Conservation (phyloP, 495 filamentous ascomycete species). For the Aspergillus campestris region DNA sequence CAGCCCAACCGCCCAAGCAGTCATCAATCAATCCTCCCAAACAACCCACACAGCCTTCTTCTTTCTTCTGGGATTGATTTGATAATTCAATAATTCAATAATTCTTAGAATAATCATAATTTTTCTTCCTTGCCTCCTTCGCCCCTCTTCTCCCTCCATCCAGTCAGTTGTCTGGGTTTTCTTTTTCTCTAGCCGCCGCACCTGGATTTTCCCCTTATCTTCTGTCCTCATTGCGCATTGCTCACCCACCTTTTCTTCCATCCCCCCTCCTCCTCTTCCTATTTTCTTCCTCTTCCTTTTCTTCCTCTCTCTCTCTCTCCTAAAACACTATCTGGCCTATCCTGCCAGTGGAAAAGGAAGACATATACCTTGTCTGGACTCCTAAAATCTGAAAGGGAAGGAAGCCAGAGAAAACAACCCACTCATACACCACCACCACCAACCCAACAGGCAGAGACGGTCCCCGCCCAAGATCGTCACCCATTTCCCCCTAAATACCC, state of each 20-base stretch:
- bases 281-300: slow-evolving; percentile 3
- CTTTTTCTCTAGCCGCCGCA: no score
- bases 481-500: neutral
- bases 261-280: slow-evolving; percentile 8
- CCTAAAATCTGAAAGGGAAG: slow-evolving; percentile 7
- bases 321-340: slow-evolving; percentile 23
- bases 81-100: no score
- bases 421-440: no score
- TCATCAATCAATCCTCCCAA: neutral
- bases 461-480: no score
- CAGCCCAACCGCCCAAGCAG: slow-evolving; percentile 35
- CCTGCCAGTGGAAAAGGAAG: slow-evolving; percentile 16
- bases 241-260: slow-evolving; percentile 17
- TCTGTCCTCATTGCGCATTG: slow-evolving; percentile 1
- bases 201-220: no score
- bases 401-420: slow-evolving; percentile 2
- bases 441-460: no score
- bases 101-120: no score
- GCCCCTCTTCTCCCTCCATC: no score
- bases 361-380: slow-evolving; percentile 6
- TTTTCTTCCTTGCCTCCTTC: no score
- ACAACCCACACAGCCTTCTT: no score
- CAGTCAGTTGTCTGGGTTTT: no score
- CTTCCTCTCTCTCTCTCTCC: slow-evolving; percentile 13
- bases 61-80: no score